Conservation (phyloP, 805 yeast genomes). For the Kuraishia cidri region DNA sequence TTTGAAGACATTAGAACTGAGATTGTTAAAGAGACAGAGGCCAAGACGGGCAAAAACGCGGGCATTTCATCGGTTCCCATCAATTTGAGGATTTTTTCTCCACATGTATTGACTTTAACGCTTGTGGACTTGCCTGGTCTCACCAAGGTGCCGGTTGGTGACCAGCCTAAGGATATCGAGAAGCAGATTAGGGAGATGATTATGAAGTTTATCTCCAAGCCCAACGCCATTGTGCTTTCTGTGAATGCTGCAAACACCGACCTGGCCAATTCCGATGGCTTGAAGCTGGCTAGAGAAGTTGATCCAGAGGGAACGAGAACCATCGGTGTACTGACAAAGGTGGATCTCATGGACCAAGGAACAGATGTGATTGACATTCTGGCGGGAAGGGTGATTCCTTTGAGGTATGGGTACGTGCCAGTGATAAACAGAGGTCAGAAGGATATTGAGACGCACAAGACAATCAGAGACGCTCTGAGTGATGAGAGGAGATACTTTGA, state of each 20-base stretch:
- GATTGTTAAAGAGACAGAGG: conserved; percentile 86
- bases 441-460: conserved; percentile 83
- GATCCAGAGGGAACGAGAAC: conserved; percentile 96
- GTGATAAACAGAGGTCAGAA: conserved; percentile 96
- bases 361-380: conserved; percentile 94
- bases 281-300: conserved; percentile 93
- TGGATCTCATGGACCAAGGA: conserved; percentile 96
- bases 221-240: conserved; percentile 89
- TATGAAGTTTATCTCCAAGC: conserved; percentile 87
- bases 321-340: conserved; percentile 92
- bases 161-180: conserved; percentile 96
- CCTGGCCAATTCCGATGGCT: conserved; percentile 93
- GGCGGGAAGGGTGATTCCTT: conserved; percentile 92
- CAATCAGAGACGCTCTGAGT: conserved; percentile 78
- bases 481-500: conserved; percentile 81
- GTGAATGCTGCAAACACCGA: conserved; percentile 97
- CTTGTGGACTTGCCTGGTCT: conserved; percentile 95
- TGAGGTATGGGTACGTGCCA: conserved; percentile 93
- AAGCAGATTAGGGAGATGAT: conserved; percentile 89
- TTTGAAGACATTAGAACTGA: conserved; percentile 86
- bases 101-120: conserved; percentile 88
- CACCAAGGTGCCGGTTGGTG: conserved; percentile 98
- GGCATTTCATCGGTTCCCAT: conserved; percentile 93
- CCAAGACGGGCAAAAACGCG: conserved; percentile 70
- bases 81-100: conserved; percentile 86